Percentiles rank a stretch among this genome's conserved stretches.
Conservation (phyloP, 148 eudicot species). For the Diospyros kaki region DNA sequence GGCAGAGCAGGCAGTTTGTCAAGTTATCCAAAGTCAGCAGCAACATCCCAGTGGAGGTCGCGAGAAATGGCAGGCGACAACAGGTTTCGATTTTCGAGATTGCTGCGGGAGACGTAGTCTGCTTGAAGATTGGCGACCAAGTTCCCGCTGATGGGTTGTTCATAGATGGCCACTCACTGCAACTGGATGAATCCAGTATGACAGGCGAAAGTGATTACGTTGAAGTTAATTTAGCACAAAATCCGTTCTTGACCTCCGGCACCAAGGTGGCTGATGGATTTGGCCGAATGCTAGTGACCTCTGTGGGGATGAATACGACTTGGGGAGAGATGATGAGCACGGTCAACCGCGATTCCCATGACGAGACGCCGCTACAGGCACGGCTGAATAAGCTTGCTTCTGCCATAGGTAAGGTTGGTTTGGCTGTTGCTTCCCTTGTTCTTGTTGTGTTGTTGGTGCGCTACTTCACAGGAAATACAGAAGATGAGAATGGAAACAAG, state of each 20-base stretch:
- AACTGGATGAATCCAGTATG: conserved; percentile 5
- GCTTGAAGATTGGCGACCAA: conserved; percentile 8
- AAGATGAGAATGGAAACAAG: neutral
- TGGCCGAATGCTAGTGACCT: conserved; percentile 19
- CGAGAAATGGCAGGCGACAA: neutral
- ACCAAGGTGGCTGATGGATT: conserved; percentile 14
- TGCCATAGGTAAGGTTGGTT: conserved; percentile 2
- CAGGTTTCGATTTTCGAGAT: conserved; percentile 1
- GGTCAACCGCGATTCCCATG: neutral
- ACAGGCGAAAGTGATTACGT: conserved; percentile 5
- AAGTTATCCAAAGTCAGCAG: conserved; percentile 2
- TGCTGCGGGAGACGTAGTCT: conserved; percentile 2
- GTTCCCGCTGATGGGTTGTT: conserved; percentile 13
- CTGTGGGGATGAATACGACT: conserved; percentile 19
- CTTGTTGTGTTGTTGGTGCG: conserved; percentile 8
- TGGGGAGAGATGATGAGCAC: conserved; percentile 17
- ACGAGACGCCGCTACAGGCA: conserved; percentile 3
- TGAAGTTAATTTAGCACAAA: neutral
- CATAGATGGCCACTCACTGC: conserved; percentile 10
- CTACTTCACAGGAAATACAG: conserved; percentile 13
- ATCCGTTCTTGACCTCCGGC: conserved; percentile 20
- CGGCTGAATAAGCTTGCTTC: conserved; percentile 11
- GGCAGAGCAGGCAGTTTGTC: neutral
- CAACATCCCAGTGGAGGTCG: neutral
- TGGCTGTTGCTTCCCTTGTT: conserved; percentile 4